Evolutionary conservation across 176 grass and related monocot genomes (phyloP), one percentile per base, ranked within the genome.

Genomic region (Phoenix roebelenii): DNA sequence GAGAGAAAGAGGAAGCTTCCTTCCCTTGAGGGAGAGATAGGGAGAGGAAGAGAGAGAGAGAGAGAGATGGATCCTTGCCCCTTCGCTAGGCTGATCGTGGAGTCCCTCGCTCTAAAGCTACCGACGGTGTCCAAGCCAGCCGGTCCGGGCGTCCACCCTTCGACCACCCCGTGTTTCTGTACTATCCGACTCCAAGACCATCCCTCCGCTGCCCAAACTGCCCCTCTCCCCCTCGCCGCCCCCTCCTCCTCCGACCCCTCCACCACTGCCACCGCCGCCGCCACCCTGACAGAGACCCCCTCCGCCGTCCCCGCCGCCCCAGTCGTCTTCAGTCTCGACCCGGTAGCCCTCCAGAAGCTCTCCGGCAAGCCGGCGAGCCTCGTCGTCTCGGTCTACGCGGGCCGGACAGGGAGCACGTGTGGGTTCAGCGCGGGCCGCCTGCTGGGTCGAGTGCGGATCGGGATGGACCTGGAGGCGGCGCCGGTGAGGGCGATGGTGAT

Each of bases 31-130:
- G 20, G 35, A 39, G 35, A 44, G 35, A 12, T 1, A 12, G 35
- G 3, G 35, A 14, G 35, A 14, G 7, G 2, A 9, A 1, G 35
- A 39, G 26, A 20, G 32, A 23, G 19, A 48, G 49, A 26, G 18
- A 29, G 1, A 32, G 50, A 23, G 35, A 95, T 95, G 90, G 87
- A 97, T 77, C 93, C 93, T n/a, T 91, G 93, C 81, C 66, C 84
- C 16, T 97, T 97, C 65, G 84, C 91, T 53, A 84, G 76, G 30
- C 81, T 97, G 26, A 88, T 78, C 24, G 78, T 97, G 35, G 93
- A 92, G 49, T 80, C 85, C 49, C 81, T 97, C 59, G 82, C 81
- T 5, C 66, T 97, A 23, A 97, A 91, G 69, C 70, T 97, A 1
- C 93, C 93, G 10, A 25, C 81, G 16, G 66, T 85, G 71, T 67